Conservation (phyloP, 208 protist species). For the Trypanosomatidae sp. region DNA sequence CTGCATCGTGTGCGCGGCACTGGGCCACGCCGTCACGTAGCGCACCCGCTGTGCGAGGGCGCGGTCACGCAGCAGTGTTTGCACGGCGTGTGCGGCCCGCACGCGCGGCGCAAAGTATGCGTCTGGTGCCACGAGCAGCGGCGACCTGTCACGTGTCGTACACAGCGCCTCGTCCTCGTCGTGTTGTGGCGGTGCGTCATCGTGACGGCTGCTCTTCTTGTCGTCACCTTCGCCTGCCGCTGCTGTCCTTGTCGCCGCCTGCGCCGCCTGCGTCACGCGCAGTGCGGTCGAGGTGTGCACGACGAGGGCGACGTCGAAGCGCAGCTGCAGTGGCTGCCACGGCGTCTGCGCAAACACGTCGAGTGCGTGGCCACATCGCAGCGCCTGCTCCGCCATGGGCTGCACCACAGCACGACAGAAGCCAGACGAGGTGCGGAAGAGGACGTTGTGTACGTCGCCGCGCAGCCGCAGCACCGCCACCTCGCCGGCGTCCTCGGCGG, state of each 20-base stretch:
- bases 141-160: too few species aligned
- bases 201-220: background rate
- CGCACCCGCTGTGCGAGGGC: constrained; percentile 30
- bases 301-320: constrained; percentile 51
- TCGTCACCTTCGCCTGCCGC: background rate
- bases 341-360: constrained; percentile 33
- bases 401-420: constrained; percentile 57
- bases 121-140: background rate
- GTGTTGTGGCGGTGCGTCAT: constrained; percentile 5
- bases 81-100: background rate
- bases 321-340: constrained; percentile 50
- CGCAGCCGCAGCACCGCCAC: constrained; percentile 48
- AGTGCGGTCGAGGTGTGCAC: constrained; percentile 4
- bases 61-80: constrained; percentile 1
- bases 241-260: constrained; percentile 3
- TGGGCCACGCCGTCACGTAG: constrained; percentile 33
- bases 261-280: background rate
- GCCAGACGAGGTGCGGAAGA: constrained; percentile 49
- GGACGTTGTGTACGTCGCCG: constrained; percentile 60
- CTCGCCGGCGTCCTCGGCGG: constrained; percentile 30
- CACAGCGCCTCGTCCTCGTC: constrained; percentile 5
- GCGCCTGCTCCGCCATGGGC: constrained; percentile 45
- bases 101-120: background rate
- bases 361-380: constrained; percentile 25
- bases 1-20: constrained; percentile 17